A percentile compares a stretch with the other conserved stretches of the same genome.
Evolutionary conservation across 2,329 filamentous ascomycete species (phyloP).

Genomic region (Tolypocladium tundrense): DNA sequence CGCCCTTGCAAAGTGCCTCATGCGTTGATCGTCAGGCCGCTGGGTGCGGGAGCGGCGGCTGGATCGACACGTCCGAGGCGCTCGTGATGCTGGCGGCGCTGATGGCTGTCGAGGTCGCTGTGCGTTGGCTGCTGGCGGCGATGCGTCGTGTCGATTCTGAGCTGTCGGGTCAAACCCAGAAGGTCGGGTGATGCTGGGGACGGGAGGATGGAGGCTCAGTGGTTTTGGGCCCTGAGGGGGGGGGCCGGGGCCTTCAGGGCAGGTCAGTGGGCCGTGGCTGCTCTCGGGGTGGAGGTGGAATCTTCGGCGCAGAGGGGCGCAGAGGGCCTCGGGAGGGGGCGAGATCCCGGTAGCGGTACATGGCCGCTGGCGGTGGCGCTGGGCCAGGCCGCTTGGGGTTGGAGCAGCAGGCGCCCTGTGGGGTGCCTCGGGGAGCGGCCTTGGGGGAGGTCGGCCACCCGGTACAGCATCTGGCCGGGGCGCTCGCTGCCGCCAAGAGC

Average conservation of each 20-base stretch:
- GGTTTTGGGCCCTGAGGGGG: neutral
- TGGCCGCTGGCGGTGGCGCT: neutral
- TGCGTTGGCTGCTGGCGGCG: neutral
- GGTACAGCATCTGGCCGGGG: too few relatives aligned
- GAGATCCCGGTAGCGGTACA: constrained; percentile 1
- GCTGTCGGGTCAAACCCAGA: neutral
- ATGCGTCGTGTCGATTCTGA: neutral
- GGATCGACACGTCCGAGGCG: neutral
- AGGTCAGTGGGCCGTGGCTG: neutral
- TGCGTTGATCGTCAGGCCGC: neutral
- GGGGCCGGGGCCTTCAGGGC: neutral
- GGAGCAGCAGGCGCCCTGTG: neutral
- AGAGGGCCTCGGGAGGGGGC: neutral
- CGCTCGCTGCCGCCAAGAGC: too few relatives aligned
- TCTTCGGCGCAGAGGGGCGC: neutral
- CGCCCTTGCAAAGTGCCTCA: neutral
- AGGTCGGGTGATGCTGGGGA: neutral
- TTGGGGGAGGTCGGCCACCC: neutral
- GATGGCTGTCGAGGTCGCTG: neutral
- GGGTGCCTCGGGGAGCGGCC: neutral
- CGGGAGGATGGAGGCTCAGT: neutral
- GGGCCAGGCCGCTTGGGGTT: neutral
- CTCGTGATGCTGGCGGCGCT: neutral
- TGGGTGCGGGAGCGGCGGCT: neutral
- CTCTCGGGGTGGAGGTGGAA: neutral